phyloP scores from a whole-genome alignment of 345 rosid genomes.

The Durio zibethinus region DNA sequence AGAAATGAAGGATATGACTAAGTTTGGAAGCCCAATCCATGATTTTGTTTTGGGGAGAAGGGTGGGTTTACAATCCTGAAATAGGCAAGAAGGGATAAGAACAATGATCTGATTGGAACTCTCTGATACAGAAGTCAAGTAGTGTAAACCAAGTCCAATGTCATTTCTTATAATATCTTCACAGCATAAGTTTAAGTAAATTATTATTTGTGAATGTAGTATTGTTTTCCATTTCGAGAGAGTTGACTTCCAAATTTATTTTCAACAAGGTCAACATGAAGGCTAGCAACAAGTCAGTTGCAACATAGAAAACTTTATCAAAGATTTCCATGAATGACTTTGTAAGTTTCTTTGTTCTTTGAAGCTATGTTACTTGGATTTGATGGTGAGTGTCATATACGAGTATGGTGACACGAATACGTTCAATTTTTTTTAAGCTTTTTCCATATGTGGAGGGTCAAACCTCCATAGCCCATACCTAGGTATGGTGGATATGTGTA shows the following conservation, averaged over 20 bases:
- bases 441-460: not conserved
- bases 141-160: not conserved
- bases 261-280: not conserved
- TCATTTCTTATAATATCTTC: not conserved
- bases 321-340: not conserved
- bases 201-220: not conserved
- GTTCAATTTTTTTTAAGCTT: not conserved
- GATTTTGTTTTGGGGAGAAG: not conserved
- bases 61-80: not conserved
- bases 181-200: not conserved
- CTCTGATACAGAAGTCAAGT: not conserved
- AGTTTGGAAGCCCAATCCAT: not conserved
- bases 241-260: not conserved
- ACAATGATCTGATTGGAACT: not conserved
- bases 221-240: not conserved
- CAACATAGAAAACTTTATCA: not conserved
- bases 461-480: not conserved
- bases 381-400: not conserved
- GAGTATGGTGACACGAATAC: not conserved
- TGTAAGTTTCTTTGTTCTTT: not conserved
- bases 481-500: not conserved
- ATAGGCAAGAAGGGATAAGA: not conserved
- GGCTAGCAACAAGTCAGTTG: not conserved
- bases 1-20: not conserved
- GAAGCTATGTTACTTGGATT: not conserved